A percentile compares a stretch with the other conserved stretches of the same genome.
These are phyloP conservation scores for Erigeron canadensis DNA, from an alignment of 129 eudicot species.

Conservation along the genomic window DNA sequence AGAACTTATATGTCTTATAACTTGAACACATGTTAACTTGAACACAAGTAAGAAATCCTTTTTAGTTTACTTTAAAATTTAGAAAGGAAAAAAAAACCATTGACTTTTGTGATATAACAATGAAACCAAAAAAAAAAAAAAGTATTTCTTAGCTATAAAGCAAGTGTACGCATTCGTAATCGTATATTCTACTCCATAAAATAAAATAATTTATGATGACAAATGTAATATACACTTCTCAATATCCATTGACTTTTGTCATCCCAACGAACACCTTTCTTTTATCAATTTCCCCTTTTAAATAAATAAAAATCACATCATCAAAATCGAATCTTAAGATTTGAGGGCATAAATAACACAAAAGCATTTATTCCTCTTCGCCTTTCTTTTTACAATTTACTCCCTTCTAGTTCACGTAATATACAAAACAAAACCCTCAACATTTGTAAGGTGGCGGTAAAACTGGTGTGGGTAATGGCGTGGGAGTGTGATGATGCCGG, in stretches of 20 bases:
- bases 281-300: neutral
- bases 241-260: neutral
- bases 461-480: constrained; percentile 3
- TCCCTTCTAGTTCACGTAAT: constrained; percentile 25
- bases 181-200: neutral
- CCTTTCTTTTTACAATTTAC: constrained; percentile 24
- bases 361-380: neutral
- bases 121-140: no score
- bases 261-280: constrained; percentile 27
- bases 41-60: no score
- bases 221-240: neutral
- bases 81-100: no score
- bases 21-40: no score
- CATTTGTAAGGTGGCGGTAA: neutral
- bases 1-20: no score
- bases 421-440: constrained; percentile 27
- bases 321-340: constrained; percentile 37
- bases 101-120: no score
- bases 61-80: no score
- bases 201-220: no score
- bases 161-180: neutral
- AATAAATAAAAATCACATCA: neutral
- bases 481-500: constrained; percentile 38
- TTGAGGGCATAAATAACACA: neutral
- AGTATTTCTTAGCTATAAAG: neutral